Evolutionary conservation across 257 asterid genomes (phyloP), one percentile per base, ranked within the genome.

Genomic region (Ophiorrhiza pumila): DNA sequence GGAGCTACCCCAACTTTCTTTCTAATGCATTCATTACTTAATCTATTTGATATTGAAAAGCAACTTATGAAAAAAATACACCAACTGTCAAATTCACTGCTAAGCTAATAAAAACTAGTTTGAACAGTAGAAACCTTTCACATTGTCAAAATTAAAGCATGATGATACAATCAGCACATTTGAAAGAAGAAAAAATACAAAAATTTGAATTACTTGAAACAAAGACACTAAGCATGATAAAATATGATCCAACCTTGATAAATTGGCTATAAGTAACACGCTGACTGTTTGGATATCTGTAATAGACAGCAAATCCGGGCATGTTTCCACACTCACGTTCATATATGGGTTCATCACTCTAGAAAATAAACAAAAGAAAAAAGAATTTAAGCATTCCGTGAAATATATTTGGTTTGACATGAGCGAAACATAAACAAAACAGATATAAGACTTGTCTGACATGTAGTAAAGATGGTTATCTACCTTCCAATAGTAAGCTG

Each of bases 261-360:
- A 95, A 95, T 74, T 95, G 98, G 74, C 92, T 86, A 76, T 92
- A 95, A 31, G 96, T 89, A 52, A 95, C 99, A 34, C 99, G 99
- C 83, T 95, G 95, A 82, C 98, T 92, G 82, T 95, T 89, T 59
- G 99, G 99, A 78, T 89, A 92, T 85, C 98, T 86, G 75, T 95
- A 95, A 79, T 95, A 95, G 69, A 95, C 95, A 62, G 99, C 99
- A 85, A 95, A 95, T 45, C 99, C 99, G 10, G 99, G 99, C 99
- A 90, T 95, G 87, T 90, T 92, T 76, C 99, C 98, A 50, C 99
- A 95, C 84, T 95, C 99, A 31, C 93, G 91, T 85, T 92, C 99
- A 71, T 95, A 95, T 80, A 92, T 76, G 65, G 95, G 83, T 87
- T 90, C 98, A 79, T 92, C 97, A 70, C 91, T 88, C 99, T 92